Evolutionary conservation across 805 yeast species (phyloP), one percentile per base, ranked within the genome.

Genomic region (Cyberlindnera bimundalis): DNA sequence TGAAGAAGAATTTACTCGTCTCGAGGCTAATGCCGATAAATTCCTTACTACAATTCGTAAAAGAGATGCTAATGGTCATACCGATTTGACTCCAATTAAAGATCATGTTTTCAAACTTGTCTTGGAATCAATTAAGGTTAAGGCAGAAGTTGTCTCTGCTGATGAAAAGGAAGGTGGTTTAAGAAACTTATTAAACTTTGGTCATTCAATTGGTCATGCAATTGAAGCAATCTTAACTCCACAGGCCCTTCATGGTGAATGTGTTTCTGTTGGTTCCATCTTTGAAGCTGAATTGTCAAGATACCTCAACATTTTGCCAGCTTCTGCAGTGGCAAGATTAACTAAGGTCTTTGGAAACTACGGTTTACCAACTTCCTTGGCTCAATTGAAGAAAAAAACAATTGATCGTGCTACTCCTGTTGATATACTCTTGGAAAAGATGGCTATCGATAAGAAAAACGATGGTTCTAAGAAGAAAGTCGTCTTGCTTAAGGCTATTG

Each of bases 121-220:
- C 3, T 64, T 79, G 46, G 96, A 87, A 40, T 87, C 96, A 8
- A 87, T 87, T 37, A 74, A 71, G 49, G 97, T 93, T 40, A 93
- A 93, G 65, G 96, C 98, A 5, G 85, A 80, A 50, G 99, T 93
- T 35, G 99, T 93, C 13, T 77, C 96, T 3, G 72, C 80, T 14
- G 99, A 93, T 65, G 99, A 93, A 65, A 83, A 95, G 56, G 99
- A 93, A 65, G 88, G 96, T 35, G 93, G 96, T 4, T 73, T 93
- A 51, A 77, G 99, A 66, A 93, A 93, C 63, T 67, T 93, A 49
- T 73, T 93, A 45, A 93, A 93, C 65, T 93, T 91, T 60, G 99
- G 99, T 26, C 99, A 93, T 63, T 78, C 96, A 21, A 90, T 93
- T 55, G 99, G 99, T 33, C 99, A 93, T 62, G 99, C 99, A 16